Base-by-base conservation (phyloP, 805 yeast genomes). In the Teunomyces stri region DNA sequence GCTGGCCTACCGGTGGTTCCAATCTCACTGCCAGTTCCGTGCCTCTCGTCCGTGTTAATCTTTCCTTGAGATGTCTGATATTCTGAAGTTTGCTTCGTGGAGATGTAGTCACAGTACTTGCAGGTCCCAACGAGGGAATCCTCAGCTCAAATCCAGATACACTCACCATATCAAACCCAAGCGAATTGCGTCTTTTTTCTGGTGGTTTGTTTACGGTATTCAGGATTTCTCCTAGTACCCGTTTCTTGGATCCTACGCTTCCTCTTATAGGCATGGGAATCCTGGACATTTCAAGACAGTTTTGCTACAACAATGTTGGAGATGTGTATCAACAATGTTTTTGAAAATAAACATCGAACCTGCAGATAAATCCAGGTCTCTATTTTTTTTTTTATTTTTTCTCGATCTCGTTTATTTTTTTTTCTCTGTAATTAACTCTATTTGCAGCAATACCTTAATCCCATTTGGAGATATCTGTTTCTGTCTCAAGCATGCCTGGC, bases 171-270 rank as follows among this genome's bases (percentile, higher is more conserved):
- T 37, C 40, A 6, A 37, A 37, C n/a, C 43, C 39, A 5, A 42
- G 22, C 5, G 42, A 43, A 16, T 43, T 36, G 9, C 46, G 27
- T 16, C 46, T 11, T 28, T 43, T 43, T 12, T 25, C 37, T 0
- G 34, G 10, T 16, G 34, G 36, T 12, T 15, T n/a, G 13, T 5
- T 11, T 11, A 33, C 12, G n/a, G 21, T 27, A 27, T 47, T 43
- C 31, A 20, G 22, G 10, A 49, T 43, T 13, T 49, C 51, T 20
- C 44, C 30, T n/a, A 48, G 48, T 3, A 45, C 42, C 13, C 48
- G 39, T 31, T 49, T 49, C 31, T 40, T 40, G 27, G 51, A 46
- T 27, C 40, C 31, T 12, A 27, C 42, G 3, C 13, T 16, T 27
- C 42, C 42, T 41, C 35, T 27, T 27, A 41, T 37, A 22, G 40